A percentile compares a stretch with the other conserved stretches of the same genome.
These are phyloP conservation scores for Plasmopara muralis DNA, from an alignment of 352 stramenopile genomes.

Conservation along the genomic window DNA sequence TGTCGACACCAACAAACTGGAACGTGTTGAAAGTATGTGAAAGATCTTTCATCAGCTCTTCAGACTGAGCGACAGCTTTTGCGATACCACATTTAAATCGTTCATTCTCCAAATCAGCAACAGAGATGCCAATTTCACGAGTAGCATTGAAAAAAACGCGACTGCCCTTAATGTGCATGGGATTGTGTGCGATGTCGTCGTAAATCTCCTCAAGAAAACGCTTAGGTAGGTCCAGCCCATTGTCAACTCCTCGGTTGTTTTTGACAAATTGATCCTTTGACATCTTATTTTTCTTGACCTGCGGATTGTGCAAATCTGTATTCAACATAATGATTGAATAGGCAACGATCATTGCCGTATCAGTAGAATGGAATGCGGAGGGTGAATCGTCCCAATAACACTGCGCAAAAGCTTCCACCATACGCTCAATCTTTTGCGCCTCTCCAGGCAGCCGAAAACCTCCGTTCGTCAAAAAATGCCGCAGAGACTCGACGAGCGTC, in stretches of 20 bases:
- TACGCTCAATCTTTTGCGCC: slow-evolving; percentile 97
- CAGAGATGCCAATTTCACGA: slow-evolving; percentile 36
- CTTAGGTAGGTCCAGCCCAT: slow-evolving; percentile 84
- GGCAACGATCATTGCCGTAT: slow-evolving; percentile 87
- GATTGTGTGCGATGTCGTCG: slow-evolving; percentile 89
- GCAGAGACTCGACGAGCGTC: slow-evolving; percentile 94
- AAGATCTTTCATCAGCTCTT: slow-evolving; percentile 82
- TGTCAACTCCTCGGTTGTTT: slow-evolving; percentile 93
- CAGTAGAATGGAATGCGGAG: slow-evolving; percentile 58
- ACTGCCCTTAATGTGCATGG: slow-evolving; percentile 89
- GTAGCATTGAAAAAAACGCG: slow-evolving; percentile 37
- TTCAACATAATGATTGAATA: slow-evolving; percentile 91
- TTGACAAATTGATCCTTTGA: slow-evolving; percentile 96
- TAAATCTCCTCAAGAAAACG: slow-evolving; percentile 94
- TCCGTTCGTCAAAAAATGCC: slow-evolving; percentile 95
- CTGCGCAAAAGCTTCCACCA: slow-evolving; percentile 96
- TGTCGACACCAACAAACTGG: slow-evolving; percentile 88
- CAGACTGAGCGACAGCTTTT: slow-evolving; percentile 75
- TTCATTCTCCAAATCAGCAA: slow-evolving; percentile 59
- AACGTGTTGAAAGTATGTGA: slow-evolving; percentile 81
- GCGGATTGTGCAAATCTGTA: slow-evolving; percentile 85
- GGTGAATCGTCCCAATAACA: slow-evolving; percentile 96
- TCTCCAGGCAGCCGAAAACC: slow-evolving; percentile 97
- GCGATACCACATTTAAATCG: slow-evolving; percentile 63
- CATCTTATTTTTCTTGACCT: slow-evolving; percentile 95